Base-by-base conservation (phyloP, 1,284 basidiomycete species). In the Pyrrhoderma noxium region DNA sequence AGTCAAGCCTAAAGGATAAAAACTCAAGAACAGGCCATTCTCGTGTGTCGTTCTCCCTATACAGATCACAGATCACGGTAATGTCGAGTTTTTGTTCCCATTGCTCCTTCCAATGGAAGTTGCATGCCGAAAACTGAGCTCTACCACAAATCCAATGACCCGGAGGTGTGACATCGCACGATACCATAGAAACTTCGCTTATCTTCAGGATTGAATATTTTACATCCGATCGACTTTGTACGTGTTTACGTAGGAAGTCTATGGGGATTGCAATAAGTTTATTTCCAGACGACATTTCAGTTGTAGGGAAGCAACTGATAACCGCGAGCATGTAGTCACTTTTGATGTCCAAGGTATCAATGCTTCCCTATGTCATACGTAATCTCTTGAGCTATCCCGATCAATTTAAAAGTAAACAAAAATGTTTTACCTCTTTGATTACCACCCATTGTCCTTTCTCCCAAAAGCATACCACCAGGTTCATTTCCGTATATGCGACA, bases 251-350 rank as follows among this genome's bases (percentile, higher is more conserved):
- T 1, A 47, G 18, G 23, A 14, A 19, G 14, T 14, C 18, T 8
- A 52, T 25, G 13, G 39, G 39, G 8, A 52, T 23, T 1, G 46
- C 51, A 1, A 47, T 19, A 7, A 52, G 25, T 8, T 38, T 42
- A 9, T 47, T 42, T 16, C 23, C 38, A 2, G 36, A 38, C 8
- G 22, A 42, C 11, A 8, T 31, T 11, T 31, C 27, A 31, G 7
- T 31, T 31, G 27, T 31, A 31, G 27, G 27, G 11, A 5, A 31
- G 11, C 27, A 42, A 45, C 41, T 38, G 23, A n/a, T 25, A 5
- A 52, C 35, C n/a, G 38, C 18, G 5, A 52, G n/a, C n/a, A 52
- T 22, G 42, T 47, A 47, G 11, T 43, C 51, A n/a, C 42, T 40
- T 16, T 37, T 16, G 14, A 52, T 43, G 16, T 52, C 38, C 8